These are phyloP conservation scores for Coccomyxa sp. DNA, from an alignment of 139 green algal genomes.

Conservation along the genomic window DNA sequence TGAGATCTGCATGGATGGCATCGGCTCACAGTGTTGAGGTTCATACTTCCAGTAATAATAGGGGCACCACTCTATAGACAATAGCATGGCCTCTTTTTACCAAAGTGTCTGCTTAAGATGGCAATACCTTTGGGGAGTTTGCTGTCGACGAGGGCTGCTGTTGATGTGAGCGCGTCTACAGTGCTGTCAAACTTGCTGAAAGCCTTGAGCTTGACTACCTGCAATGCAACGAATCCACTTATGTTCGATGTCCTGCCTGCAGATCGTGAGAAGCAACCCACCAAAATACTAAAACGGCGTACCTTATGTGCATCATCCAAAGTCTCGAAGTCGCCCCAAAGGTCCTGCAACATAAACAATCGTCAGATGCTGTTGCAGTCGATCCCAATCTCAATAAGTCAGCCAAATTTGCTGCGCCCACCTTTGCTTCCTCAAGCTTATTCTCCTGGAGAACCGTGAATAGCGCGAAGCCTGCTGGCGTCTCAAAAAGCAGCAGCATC, in stretches of 20 bases:
- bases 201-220: constrained; percentile 96
- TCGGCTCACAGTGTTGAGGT: background rate
- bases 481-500: constrained; percentile 97
- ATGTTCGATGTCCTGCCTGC: background rate
- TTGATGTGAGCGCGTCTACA: constrained; percentile 89
- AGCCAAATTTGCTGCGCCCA: too few relatives aligned
- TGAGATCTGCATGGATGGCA: constrained; percentile 63
- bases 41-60: too few relatives aligned
- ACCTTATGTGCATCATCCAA: constrained; percentile 85
- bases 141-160: constrained; percentile 88
- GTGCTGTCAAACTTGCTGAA: constrained; percentile 99
- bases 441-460: constrained; percentile 95
- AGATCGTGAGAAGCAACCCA: constrained; percentile 1
- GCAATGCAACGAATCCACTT: constrained; percentile 7
- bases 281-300: background rate
- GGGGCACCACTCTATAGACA: too few relatives aligned
- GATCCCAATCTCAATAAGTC: background rate
- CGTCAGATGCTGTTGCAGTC: background rate
- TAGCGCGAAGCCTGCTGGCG: constrained; percentile 89
- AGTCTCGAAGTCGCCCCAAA: constrained; percentile 75
- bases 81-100: too few relatives aligned
- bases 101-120: too few relatives aligned
- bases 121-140: constrained; percentile 90
- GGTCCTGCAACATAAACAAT: constrained; percentile 15
- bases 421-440: constrained; percentile 84